A percentile compares a stretch with the other conserved stretches of the same genome.
phyloP scores from a whole-genome alignment of 1,139 yeast genomes.

The Insectozyma bohioensis region DNA sequence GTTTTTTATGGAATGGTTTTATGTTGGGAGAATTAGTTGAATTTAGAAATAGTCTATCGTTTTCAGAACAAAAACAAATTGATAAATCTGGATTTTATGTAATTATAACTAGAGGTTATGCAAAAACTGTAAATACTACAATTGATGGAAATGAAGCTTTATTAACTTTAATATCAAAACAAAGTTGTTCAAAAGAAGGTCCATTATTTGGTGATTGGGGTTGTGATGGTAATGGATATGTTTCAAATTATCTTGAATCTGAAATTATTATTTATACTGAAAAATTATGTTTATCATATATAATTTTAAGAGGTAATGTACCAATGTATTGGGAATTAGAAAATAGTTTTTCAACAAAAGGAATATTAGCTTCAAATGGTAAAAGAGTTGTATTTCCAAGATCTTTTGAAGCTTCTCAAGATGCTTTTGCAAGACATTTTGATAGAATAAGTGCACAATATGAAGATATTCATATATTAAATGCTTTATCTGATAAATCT shows the following conservation, averaged over 20 bases:
- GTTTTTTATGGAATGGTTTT: conserved; percentile 66
- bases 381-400: conserved; percentile 54
- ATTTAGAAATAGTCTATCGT: conserved; percentile 56
- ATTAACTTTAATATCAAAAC: conserved; percentile 65
- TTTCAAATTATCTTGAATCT: conserved; percentile 65
- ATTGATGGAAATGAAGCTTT: conserved; percentile 39
- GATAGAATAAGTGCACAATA: conserved; percentile 56
- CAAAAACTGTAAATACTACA: conserved; percentile 54
- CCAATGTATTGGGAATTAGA: conserved; percentile 67
- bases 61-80: conserved; percentile 47
- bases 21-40: conserved; percentile 57
- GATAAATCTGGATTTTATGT: conserved; percentile 60
- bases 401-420: conserved; percentile 63
- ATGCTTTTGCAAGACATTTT: conserved; percentile 64
- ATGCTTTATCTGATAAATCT: conserved; percentile 41
- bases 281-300: conserved; percentile 54
- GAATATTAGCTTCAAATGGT: conserved; percentile 38
- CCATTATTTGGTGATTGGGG: conserved; percentile 69
- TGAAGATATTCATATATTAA: conserved; percentile 63
- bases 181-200: conserved; percentile 59
- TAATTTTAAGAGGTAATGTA: conserved; percentile 64
- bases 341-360: conserved; percentile 38
- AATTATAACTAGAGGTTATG: conserved; percentile 66
- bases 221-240: conserved; percentile 69
- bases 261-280: conserved; percentile 61